Base-by-base conservation (phyloP, 805 yeast species). In the Saccharomyces jurei region DNA sequence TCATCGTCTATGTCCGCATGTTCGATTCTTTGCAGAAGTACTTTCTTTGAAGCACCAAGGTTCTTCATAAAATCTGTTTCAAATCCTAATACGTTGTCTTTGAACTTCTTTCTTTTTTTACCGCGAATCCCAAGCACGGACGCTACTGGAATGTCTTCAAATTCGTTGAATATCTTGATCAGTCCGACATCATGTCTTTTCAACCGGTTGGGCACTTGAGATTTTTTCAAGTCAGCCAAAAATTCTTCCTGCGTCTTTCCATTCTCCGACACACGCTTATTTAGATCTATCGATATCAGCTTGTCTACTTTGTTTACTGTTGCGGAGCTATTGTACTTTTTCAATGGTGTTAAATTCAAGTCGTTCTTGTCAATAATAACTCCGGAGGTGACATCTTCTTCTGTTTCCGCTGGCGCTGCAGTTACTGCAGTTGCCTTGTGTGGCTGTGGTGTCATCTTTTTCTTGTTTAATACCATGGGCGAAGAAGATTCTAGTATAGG, bases 41-140 rank as follows among this genome's bases (percentile, higher is more conserved):
- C 52, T 14, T 52, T 58, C 56, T 67, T 67, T 8, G 66, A 60
- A 6, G 61, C 61, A 21, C 57, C 60, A 48, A 67, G 59, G 41
- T 55, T 60, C 29, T 59, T 56, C 26, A 66, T 46, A 52, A 55
- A 66, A 52, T 69, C 72, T 3, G 73, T 69, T 55, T 70, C 72
- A 53, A 66, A 68, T 2, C 72, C 73, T 14, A 69, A 52, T 17
- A 68, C 55, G 4, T 62, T 60, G 49, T 70, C 73, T 22, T 57
- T 62, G 56, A 60, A 68, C 58, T 63, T 68, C 62, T 64, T 67
- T 32, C 72, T 61, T 53, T 68, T 70, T 56, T 69, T 68, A 46
- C 72, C 72, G 46, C 73, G 65, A 26, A 69, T 63, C n/a, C 74
- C 74, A 25, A 69, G 61, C 3, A 68, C 66, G 5, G 68, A 66